phyloP scores from a whole-genome alignment of 2,329 filamentous ascomycete genomes.

The Fusarium annulatum region DNA sequence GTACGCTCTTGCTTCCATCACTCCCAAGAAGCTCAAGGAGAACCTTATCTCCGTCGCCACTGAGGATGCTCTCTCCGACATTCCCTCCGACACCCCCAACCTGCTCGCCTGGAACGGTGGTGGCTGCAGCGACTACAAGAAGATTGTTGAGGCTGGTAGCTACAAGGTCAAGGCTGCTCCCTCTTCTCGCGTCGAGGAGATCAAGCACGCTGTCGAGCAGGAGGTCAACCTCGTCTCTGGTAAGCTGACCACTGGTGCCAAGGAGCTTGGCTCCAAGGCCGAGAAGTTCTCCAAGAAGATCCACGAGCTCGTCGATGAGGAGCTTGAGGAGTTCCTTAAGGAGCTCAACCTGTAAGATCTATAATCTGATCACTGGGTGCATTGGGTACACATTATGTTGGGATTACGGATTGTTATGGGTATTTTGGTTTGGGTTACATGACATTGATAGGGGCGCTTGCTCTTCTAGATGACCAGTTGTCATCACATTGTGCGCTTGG shows the following conservation, averaged over 20 bases:
- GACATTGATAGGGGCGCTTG: constrained; percentile 33
- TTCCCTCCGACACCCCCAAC: constrained; percentile 90
- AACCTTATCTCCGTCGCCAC: constrained; percentile 88
- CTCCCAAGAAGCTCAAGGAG: constrained; percentile 93
- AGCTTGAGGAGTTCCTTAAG: constrained; percentile 69
- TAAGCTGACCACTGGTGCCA: constrained; percentile 65
- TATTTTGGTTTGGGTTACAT: constrained; percentile 47
- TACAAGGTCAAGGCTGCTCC: constrained; percentile 68
- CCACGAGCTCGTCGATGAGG: constrained; percentile 69
- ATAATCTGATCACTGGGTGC: constrained; percentile 39
- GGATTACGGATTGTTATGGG: constrained; percentile 40
- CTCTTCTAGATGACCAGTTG: constrained; percentile 30
- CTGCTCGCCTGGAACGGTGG: constrained; percentile 99
- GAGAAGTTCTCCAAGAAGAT: constrained; percentile 73
- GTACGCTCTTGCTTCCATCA: constrained; percentile 89
- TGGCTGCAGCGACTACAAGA: constrained; percentile 88
- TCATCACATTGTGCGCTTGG: constrained; percentile 28
- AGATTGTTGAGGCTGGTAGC: constrained; percentile 79
- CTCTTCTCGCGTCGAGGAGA: constrained; percentile 62
- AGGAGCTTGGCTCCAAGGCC: constrained; percentile 65
- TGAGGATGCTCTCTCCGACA: constrained; percentile 78
- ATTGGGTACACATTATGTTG: constrained; percentile 43
- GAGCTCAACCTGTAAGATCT: constrained; percentile 57
- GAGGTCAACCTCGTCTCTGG: constrained; percentile 69
- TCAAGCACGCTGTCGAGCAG: constrained; percentile 69